Percentiles rank a stretch among this genome's conserved stretches.
phyloP scores from a whole-genome alignment of 305 asterid species.

The Fraxinus sp. region DNA sequence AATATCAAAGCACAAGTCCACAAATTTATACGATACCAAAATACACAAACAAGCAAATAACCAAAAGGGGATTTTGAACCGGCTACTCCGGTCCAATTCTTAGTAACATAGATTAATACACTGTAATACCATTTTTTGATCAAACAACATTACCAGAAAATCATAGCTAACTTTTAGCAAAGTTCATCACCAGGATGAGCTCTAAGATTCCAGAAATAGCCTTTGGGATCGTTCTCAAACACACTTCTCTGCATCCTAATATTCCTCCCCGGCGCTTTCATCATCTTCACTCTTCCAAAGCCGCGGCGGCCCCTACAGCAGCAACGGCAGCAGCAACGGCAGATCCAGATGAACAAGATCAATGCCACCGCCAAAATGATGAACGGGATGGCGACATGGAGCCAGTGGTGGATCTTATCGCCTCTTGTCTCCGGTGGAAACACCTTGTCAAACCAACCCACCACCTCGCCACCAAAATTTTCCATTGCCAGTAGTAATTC shows the following conservation, averaged over 20 bases:
- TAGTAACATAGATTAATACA: neutral
- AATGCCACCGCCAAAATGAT: slow-evolving; percentile 26
- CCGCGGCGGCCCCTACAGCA: slow-evolving; percentile 26
- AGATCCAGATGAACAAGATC: slow-evolving; percentile 11
- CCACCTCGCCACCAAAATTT: slow-evolving; percentile 14
- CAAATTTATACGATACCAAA: neutral
- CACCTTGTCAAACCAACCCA: slow-evolving; percentile 33
- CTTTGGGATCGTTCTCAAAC: slow-evolving; percentile 40
- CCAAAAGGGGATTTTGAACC: neutral
- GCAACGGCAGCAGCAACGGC: slow-evolving; percentile 18
- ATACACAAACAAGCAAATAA: neutral
- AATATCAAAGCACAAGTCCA: neutral
- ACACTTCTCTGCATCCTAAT: slow-evolving; percentile 25
- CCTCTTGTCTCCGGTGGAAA: slow-evolving; percentile 49
- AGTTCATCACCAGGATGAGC: slow-evolving; percentile 29
- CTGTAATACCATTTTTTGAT: neutral
- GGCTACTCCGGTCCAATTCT: neutral
- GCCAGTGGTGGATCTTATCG: slow-evolving; percentile 41
- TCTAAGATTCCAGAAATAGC: slow-evolving; percentile 42
- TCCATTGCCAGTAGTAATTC: slow-evolving; percentile 20
- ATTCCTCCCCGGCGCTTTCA: slow-evolving; percentile 59
- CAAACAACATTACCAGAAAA: neutral
- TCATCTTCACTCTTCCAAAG: slow-evolving; percentile 30
- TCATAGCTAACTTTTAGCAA: slow-evolving; percentile 14
- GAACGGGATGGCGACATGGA: slow-evolving; percentile 28